Evolutionary conservation across 2,329 filamentous ascomycete species (phyloP), one percentile per base, ranked within the genome.

Genomic region (Pestalotiopsis sp.): DNA sequence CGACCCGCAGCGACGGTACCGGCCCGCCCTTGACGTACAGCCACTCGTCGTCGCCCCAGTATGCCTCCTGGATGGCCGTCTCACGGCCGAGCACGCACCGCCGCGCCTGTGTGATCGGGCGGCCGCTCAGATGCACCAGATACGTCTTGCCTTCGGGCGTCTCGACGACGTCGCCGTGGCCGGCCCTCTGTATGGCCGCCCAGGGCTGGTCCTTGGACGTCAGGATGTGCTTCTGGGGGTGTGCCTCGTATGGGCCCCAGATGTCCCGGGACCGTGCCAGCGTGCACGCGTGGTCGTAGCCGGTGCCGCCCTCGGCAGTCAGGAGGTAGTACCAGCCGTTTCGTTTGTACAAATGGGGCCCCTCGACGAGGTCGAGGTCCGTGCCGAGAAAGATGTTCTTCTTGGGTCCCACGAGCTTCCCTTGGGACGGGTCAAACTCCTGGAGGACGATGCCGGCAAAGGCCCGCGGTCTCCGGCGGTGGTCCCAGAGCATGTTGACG

Each of bases 161-260:
- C 11, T 88, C 85, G 13, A 88, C 85, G 5, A 86, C 78, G 64
- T 87, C 85, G 3, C 83, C 85, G 68, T 87, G 85, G 0, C 85
- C 85, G 0, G 85, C 82, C 60, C 85, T 78, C 74, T 88, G 86
- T 6, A 88, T 75, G 0, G 85, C 81, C 0, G 81, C 81, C 17
- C 80, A 78, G 0, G 85, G 85, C 4, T 81, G 72, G 66, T 87
- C 81, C 72, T 85, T 86, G 40, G 84, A 82, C 0, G 84, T 86
- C 59, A 90, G 78, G 56, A 91, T 81, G 59, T 88, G 81, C 66
- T 88, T 87, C 60, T 85, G 77, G 0, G 88, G 88, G 48, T 89
- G 87, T 1, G 83, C 75, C 71, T 89, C 86, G 76, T 90, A 92
- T 0, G 89, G 89, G 0, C 89, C 89, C 80, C 86, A 87, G 67